A percentile compares a stretch with the other conserved stretches of the same genome.
phyloP scores from a whole-genome alignment of 768 basidiomycete genomes.

The Auricularia auricula-judae region DNA sequence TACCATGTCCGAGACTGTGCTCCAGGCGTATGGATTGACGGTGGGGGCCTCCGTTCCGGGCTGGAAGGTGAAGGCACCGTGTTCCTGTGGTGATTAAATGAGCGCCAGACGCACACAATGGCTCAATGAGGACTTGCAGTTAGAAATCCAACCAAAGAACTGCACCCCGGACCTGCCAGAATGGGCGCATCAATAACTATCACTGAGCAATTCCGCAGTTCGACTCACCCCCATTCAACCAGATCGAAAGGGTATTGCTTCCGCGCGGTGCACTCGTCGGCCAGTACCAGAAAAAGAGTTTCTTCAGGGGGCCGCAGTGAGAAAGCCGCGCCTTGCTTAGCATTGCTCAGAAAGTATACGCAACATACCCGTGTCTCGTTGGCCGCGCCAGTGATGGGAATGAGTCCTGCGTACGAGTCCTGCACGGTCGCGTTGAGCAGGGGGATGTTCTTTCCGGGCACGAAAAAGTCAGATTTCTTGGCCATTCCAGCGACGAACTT shows the following conservation, averaged over 20 bases:
- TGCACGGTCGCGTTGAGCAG: not conserved
- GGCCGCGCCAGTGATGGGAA: not conserved
- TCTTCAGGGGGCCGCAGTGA: not conserved
- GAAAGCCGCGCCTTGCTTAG: not conserved
- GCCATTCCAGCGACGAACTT: too few species aligned
- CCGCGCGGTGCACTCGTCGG: constrained; percentile 1
- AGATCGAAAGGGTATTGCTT: not conserved
- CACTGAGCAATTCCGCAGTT: not conserved
- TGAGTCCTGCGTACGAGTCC: not conserved
- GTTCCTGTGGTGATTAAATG: not conserved
- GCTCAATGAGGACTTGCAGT: not conserved
- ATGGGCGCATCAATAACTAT: not conserved
- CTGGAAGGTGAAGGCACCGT: constrained; percentile 8
- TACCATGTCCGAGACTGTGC: constrained; percentile 1
- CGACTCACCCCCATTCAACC: constrained; percentile 3
- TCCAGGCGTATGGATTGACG: constrained; percentile 6
- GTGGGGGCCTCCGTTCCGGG: constrained; percentile 2
- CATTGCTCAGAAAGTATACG: not conserved
- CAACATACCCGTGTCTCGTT: not conserved
- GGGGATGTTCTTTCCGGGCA: not conserved
- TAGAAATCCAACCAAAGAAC: not conserved
- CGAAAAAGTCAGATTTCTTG: not conserved
- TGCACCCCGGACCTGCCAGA: not conserved
- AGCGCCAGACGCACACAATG: too few species aligned
- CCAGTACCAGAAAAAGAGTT: constrained; percentile 8